These are phyloP conservation scores for Ophryocystis elektroscirrha DNA, from an alignment of 169 alveolate species.

Conservation along the genomic window DNA sequence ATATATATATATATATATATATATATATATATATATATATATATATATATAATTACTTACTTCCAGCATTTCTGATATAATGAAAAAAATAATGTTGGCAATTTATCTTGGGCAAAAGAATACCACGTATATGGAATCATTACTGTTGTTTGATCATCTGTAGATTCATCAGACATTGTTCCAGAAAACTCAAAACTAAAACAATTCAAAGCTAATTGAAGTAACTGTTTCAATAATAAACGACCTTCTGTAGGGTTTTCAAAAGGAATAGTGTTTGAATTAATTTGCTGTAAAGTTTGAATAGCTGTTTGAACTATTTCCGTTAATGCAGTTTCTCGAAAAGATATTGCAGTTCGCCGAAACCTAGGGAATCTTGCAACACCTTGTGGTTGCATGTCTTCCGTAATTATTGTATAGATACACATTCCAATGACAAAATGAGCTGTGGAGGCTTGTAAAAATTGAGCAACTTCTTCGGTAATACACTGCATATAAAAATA, in stretches of 20 bases:
- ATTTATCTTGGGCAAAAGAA: conserved; percentile 47
- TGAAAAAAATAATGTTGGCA: conserved; percentile 16
- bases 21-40: not conserved
- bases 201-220: conserved; percentile 58
- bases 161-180: conserved; percentile 70
- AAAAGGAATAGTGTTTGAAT: conserved; percentile 35
- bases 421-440: conserved; percentile 75
- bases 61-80: not conserved
- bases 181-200: conserved; percentile 74
- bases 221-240: conserved; percentile 51
- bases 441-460: conserved; percentile 54
- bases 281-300: conserved; percentile 27
- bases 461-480: conserved; percentile 32
- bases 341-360: no score
- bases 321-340: no score
- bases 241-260: conserved; percentile 37
- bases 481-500: conserved; percentile 10
- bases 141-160: conserved; percentile 63
- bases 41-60: not conserved
- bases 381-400: conserved; percentile 50
- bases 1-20: conserved; percentile 1
- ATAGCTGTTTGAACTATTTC: conserved; percentile 6
- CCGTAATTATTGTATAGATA: conserved; percentile 58
- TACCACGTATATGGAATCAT: conserved; percentile 74
- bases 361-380: no score